Percentiles rank a stretch among this genome's conserved stretches.
phyloP scores from a whole-genome alignment of 805 yeast genomes.

The Nakazawaea holstii region DNA sequence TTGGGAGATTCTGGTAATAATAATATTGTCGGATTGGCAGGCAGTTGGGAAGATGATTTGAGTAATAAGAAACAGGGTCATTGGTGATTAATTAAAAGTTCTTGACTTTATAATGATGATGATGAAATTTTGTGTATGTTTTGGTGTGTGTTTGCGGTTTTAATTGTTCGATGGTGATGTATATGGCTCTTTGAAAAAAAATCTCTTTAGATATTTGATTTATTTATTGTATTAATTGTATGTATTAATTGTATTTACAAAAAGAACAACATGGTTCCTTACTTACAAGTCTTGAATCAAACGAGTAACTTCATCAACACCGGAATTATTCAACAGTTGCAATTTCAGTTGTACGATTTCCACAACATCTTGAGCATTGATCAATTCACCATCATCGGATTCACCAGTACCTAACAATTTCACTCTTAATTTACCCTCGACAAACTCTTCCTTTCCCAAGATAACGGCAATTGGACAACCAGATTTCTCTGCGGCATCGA shows the following conservation, averaged over 20 bases:
- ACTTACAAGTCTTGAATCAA: conserved; percentile 48
- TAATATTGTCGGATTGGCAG: conserved; percentile 23
- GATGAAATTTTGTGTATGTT: not conserved
- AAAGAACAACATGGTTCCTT: no score
- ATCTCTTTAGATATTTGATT: no score
- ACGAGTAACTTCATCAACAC: conserved; percentile 60
- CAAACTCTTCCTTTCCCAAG: conserved; percentile 90
- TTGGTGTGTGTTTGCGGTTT: not conserved
- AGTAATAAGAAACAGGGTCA: conserved; percentile 22
- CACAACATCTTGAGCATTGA: conserved; percentile 58
- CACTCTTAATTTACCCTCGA: conserved; percentile 76
- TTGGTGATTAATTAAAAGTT: conserved; percentile 17
- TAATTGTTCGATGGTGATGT: no score
- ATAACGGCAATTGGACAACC: conserved; percentile 91
- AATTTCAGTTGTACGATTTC: conserved; percentile 36
- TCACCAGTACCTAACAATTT: conserved; percentile 88
- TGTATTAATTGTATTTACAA: no score
- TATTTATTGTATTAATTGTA: no score
- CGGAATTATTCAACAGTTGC: conserved; percentile 36
- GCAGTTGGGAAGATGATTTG: conserved; percentile 24
- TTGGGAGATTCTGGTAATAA: not conserved
- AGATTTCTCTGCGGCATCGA: conserved; percentile 93
- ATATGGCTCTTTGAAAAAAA: no score
- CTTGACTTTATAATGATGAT: not conserved
- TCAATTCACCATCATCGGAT: conserved; percentile 78